phyloP scores from a whole-genome alignment of 208 protist genomes.

The Trypanosoma scelopori region DNA sequence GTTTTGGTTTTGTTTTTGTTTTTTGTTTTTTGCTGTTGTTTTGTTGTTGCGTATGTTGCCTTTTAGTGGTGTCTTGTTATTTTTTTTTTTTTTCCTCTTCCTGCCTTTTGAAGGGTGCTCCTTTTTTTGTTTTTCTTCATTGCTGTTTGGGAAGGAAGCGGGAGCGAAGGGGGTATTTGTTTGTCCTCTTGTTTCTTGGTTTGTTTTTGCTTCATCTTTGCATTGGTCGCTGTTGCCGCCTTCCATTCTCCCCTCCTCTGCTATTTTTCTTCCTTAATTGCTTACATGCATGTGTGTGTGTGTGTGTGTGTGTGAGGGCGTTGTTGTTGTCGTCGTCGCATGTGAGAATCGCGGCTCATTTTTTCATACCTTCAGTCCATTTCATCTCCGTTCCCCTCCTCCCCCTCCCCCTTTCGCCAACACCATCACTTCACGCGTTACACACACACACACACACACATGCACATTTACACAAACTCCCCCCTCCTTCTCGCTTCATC shows the following conservation, averaged over 20 bases:
- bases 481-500: neutral
- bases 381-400: neutral
- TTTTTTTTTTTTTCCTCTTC: conserved; percentile 19
- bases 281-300: no score
- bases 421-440: neutral
- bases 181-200: no score
- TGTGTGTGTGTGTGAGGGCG: no score
- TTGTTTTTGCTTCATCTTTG: no score
- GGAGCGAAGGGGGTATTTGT: no score
- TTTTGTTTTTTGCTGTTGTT: conserved; percentile 4
- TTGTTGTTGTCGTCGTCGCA: no score
- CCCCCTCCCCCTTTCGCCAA: neutral
- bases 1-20: conserved; percentile 13
- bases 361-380: neutral
- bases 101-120: neutral
- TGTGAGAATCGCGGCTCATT: neutral
- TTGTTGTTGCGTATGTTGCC: neutral
- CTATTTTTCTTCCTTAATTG: no score
- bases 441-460: no score
- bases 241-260: no score
- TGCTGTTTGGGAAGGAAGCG: neutral
- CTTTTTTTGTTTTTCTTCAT: neutral
- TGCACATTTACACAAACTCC: neutral
- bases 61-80: conserved; percentile 8
- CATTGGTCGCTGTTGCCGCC: no score